These are phyloP conservation scores for Cydonia oblonga DNA, from an alignment of 331 rosid genomes.

Conservation along the genomic window DNA sequence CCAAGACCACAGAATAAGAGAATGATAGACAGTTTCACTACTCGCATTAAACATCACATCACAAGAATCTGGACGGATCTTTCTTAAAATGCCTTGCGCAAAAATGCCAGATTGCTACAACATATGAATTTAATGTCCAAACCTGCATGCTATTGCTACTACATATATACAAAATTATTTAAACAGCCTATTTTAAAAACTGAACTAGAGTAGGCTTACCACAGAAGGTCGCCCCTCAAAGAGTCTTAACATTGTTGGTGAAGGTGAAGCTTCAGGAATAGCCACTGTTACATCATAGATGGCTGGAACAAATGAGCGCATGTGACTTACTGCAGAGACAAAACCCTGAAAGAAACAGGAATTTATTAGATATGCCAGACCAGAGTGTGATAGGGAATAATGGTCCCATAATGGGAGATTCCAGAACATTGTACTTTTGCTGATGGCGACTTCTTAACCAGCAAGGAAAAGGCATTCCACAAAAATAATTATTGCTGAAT, in stretches of 20 bases:
- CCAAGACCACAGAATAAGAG: background rate
- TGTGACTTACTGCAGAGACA: slow-evolving; percentile 78
- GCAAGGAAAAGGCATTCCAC: background rate
- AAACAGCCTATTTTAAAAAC: background rate
- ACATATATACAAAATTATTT: background rate
- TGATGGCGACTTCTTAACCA: background rate
- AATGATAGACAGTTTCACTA: background rate
- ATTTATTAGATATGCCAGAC: background rate
- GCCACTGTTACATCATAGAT: slow-evolving; percentile 79
- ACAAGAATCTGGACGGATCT: background rate
- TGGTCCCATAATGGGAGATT: background rate
- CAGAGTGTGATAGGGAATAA: background rate
- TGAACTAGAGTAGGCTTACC: slow-evolving; percentile 40
- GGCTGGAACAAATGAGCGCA: slow-evolving; percentile 95
- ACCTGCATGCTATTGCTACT: background rate
- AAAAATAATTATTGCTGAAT: background rate
- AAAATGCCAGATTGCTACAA: background rate
- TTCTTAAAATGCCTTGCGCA: background rate
- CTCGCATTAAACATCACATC: background rate
- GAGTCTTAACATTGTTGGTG: slow-evolving; percentile 89
- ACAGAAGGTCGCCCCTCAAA: slow-evolving; percentile 83
- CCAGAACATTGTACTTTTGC: background rate
- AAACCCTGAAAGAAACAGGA: slow-evolving; percentile 66
- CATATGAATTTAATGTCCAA: background rate
- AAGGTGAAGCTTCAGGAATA: slow-evolving; percentile 69